Evolutionary conservation across 805 yeast species (phyloP).

Genomic region (Myxozyma neotropica): DNA sequence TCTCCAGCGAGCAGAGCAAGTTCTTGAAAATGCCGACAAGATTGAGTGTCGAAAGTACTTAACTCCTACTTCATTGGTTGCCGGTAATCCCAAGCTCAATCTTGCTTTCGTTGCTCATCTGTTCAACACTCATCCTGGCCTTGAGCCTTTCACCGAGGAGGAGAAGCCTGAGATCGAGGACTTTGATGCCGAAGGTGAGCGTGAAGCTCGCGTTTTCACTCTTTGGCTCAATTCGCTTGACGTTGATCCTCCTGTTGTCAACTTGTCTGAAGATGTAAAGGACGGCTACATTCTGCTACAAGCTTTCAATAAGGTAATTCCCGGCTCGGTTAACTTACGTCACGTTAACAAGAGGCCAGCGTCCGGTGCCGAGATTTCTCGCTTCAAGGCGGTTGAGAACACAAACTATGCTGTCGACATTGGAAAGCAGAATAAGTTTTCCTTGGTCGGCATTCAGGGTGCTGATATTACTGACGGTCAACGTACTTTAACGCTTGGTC

Average conservation of each 20-base stretch:
- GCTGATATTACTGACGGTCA: constrained; percentile 95
- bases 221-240: constrained; percentile 96
- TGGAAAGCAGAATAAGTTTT: constrained; percentile 89
- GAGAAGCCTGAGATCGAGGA: constrained; percentile 95
- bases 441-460: constrained; percentile 97
- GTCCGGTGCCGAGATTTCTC: constrained; percentile 70
- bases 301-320: constrained; percentile 94
- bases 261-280: constrained; percentile 89
- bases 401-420: constrained; percentile 98
- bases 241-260: constrained; percentile 91
- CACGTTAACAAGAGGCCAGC: constrained; percentile 84
- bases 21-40: constrained; percentile 83
- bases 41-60: constrained; percentile 91
- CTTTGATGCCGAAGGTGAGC: constrained; percentile 98
- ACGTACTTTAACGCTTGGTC: constrained; percentile 81
- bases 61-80: constrained; percentile 88
- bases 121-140: constrained; percentile 95
- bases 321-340: constrained; percentile 80
- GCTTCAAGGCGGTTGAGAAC: constrained; percentile 95
- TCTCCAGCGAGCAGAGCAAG: constrained; percentile 81
- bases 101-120: constrained; percentile 96
- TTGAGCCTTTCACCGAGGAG: constrained; percentile 89
- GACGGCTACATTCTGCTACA: constrained; percentile 88
- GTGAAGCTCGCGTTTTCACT: constrained; percentile 98
- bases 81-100: constrained; percentile 95